Percentiles rank a stretch among this genome's conserved stretches.
phyloP scores from a whole-genome alignment of 441 rosid genomes.

The Manihot esculenta region DNA sequence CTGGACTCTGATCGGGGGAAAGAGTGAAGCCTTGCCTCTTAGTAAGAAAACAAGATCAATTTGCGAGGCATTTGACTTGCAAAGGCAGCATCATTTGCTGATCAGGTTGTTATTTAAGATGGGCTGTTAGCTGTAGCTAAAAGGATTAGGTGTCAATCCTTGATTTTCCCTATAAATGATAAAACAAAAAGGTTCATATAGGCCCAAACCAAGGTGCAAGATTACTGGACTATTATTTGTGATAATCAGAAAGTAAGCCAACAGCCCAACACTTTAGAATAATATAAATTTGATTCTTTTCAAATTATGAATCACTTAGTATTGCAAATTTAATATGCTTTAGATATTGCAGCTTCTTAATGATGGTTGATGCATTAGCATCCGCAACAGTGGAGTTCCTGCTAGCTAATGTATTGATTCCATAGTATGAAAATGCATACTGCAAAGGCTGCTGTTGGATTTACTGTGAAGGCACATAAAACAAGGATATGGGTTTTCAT shows the following conservation, averaged over 20 bases:
- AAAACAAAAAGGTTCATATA: neutral
- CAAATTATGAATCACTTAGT: neutral
- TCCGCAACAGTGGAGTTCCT: neutral
- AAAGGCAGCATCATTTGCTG: no score
- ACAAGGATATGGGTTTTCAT: constrained; percentile 5
- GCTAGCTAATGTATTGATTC: neutral
- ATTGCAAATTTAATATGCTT: neutral
- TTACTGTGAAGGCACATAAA: constrained; percentile 11
- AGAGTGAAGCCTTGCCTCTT: neutral
- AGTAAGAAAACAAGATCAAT: neutral
- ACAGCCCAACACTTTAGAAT: neutral
- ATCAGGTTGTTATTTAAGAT: no score
- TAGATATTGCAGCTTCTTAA: neutral
- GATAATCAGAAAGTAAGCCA: neutral
- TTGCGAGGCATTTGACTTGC: neutral
- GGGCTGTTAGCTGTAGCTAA: neutral
- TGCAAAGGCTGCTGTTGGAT: neutral
- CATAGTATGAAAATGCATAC: constrained; percentile 6
- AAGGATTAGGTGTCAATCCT: neutral
- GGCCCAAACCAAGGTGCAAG: neutral
- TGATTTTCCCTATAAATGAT: neutral
- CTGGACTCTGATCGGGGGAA: neutral
- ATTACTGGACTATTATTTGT: neutral
- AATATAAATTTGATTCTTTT: neutral
- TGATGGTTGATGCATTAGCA: neutral